phyloP scores from a whole-genome alignment of 768 basidiomycete species.

The Kwoniella botswanensis region DNA sequence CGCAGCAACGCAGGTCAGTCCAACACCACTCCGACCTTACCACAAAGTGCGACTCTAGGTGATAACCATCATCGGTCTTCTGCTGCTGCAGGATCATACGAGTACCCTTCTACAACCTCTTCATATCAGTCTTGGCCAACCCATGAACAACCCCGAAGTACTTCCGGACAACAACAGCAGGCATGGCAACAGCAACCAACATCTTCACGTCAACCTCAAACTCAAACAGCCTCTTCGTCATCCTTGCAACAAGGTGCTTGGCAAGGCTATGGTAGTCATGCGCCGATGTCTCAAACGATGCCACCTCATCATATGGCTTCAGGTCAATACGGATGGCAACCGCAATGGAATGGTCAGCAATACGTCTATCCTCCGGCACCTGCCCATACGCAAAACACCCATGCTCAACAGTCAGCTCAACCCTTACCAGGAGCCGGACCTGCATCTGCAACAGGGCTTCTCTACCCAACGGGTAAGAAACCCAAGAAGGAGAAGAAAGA shows the following conservation, averaged over 20 bases:
- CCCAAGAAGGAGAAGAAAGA: conserved; percentile 40
- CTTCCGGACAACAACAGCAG: conserved; percentile 15
- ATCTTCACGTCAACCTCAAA: conserved; percentile 14
- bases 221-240: conserved; percentile 5
- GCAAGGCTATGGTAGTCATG: conserved; percentile 26
- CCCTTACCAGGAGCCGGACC: conserved; percentile 11
- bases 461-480: conserved; percentile 10
- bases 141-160: conserved; percentile 19
- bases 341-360: conserved; percentile 25
- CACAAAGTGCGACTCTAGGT: conserved; percentile 16
- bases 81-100: conserved; percentile 4
- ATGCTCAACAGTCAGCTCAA: conserved; percentile 18
- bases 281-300: conserved; percentile 29
- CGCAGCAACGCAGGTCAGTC: conserved; percentile 12
- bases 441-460: conserved; percentile 8
- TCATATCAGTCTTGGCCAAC: conserved; percentile 24
- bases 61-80: conserved; percentile 20
- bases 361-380: conserved; percentile 34
- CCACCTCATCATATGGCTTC: conserved; percentile 31
- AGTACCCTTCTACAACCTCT: conserved; percentile 10
- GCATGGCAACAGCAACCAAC: conserved; percentile 20
- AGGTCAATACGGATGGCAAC: conserved; percentile 35
- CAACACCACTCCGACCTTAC: conserved; percentile 21
- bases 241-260: conserved; percentile 24
- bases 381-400: conserved; percentile 16